Conservation (phyloP, 345 rosid genomes). For the Viola odorata region DNA sequence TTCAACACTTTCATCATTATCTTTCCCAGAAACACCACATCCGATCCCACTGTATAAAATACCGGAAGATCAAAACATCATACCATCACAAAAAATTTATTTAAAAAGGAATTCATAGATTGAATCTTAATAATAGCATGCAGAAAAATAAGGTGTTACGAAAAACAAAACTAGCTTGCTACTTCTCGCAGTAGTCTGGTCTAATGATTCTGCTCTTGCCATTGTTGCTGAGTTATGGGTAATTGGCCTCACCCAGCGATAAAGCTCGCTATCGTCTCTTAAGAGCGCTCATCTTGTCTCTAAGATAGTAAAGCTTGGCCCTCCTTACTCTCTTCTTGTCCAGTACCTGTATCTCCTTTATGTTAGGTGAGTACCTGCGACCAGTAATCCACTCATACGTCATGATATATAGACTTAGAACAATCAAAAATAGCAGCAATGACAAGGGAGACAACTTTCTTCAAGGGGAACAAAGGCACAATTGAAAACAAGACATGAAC, state of each 20-base stretch:
- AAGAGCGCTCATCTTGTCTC: slow-evolving; percentile 93
- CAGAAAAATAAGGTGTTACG: not conserved
- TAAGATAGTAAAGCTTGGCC: slow-evolving; percentile 90
- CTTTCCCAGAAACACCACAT: too few species aligned
- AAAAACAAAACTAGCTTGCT: slow-evolving; percentile 1
- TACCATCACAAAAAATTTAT: too few species aligned
- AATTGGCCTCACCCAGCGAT: not conserved
- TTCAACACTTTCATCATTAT: too few species aligned
- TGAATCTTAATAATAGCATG: too few species aligned
- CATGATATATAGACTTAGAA: not conserved
- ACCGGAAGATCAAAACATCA: too few species aligned
- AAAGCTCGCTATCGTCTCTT: slow-evolving; percentile 36
- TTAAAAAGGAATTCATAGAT: too few species aligned
- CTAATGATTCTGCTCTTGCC: not conserved
- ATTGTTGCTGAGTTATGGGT: slow-evolving; percentile 4
- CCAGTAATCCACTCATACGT: slow-evolving; percentile 15
- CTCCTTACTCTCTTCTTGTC: slow-evolving; percentile 94
- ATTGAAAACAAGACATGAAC: too few species aligned
- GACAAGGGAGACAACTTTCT: not conserved
- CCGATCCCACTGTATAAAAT: too few species aligned
- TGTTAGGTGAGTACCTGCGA: slow-evolving; percentile 89
- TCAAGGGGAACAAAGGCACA: too few species aligned
- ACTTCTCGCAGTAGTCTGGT: slow-evolving; percentile 11
- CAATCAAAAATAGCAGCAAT: not conserved
- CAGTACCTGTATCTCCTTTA: slow-evolving; percentile 87